Evolutionary conservation across 495 filamentous ascomycete species (phyloP), one percentile per base, ranked within the genome.

Genomic region (Trichoderma gamsii): DNA sequence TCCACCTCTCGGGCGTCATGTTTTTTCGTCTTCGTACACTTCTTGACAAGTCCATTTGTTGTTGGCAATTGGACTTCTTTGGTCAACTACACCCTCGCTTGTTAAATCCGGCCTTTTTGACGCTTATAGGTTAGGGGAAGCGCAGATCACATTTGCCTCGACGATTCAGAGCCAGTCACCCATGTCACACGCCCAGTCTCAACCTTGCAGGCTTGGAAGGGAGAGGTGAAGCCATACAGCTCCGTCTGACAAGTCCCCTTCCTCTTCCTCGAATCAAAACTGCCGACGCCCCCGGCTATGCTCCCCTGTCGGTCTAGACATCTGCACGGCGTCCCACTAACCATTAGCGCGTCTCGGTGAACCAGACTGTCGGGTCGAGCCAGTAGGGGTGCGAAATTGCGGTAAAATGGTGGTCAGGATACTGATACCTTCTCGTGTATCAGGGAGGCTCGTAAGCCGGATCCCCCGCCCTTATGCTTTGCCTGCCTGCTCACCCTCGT

Each of bases 351-450:
- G 23, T 12, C 56, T 61, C 56, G 56, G 56, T 61, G 56, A 61
- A 61, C 56, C 56, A 61, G 25, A 61, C 56, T 61, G 56, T 61
- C 56, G 56, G 56, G 56, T 61, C 56, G 56, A 61, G 27, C 27
- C 23, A 61, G 56, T 27, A 61, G 56, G 56, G 56, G 56, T 61
- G 23, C 56, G 56, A 61, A 61, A 61, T 61, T 61, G 56, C 56
- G 56, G 56, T 61, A 61, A 32, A 16, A 25, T 21, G 11, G 11
- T 61, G 25, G 56, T 7, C 35, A 7, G 35, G 35, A 38, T 38
- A 38, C 35, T 9, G 35, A 38, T 38, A 38, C 35, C 5, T 9
- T 38, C 8, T 38, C 5, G 35, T 38, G 35, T 38, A 38, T 38
- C 35, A 38, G 35, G 35, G 35, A 32, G 56, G 56, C 5, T 52